A percentile compares a stretch with the other conserved stretches of the same genome.
These are phyloP conservation scores for Fusarium nurragi DNA, from an alignment of 2,329 filamentous ascomycete genomes.

Conservation along the genomic window DNA sequence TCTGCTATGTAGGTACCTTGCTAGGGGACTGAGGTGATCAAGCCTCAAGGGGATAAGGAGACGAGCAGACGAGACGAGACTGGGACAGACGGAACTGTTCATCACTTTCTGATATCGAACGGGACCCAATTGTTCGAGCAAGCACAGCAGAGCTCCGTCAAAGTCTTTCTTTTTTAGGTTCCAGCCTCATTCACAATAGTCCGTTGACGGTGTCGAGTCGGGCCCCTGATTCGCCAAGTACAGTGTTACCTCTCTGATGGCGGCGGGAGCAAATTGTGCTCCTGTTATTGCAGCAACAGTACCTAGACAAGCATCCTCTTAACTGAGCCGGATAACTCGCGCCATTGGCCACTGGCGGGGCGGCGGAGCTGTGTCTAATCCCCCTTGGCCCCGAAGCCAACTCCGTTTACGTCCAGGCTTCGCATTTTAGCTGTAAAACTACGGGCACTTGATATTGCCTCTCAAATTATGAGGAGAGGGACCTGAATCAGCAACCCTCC, in stretches of 20 bases:
- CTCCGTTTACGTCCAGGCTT: conserved; percentile 32
- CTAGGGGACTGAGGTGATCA: conserved; percentile 36
- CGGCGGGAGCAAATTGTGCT: conserved; percentile 16
- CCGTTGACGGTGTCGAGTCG: neutral
- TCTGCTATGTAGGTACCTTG: conserved; percentile 26
- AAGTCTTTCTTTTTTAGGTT: neutral
- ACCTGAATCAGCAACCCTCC: conserved; percentile 37
- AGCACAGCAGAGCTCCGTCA: neutral
- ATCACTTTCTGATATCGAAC: conserved; percentile 6
- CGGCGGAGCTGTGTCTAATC: conserved; percentile 30
- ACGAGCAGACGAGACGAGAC: neutral
- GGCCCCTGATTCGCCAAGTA: conserved; percentile 16
- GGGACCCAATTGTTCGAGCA: neutral
- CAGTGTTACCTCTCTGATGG: neutral
- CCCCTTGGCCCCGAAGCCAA: conserved; percentile 33
- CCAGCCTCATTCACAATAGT: neutral
- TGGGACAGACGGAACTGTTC: neutral
- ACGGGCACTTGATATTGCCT: conserved; percentile 36
- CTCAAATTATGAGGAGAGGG: conserved; percentile 32
- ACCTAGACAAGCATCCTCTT: conserved; percentile 14
- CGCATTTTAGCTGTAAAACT: conserved; percentile 36
- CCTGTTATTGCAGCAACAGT: conserved; percentile 7
- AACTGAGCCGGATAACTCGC: conserved; percentile 24
- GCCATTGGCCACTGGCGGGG: conserved; percentile 31
- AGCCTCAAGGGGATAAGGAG: conserved; percentile 8